Evolutionary conservation across 768 basidiomycete genomes (phyloP), one percentile per base, ranked within the genome.

Genomic region (Scleroderma citrinum): DNA sequence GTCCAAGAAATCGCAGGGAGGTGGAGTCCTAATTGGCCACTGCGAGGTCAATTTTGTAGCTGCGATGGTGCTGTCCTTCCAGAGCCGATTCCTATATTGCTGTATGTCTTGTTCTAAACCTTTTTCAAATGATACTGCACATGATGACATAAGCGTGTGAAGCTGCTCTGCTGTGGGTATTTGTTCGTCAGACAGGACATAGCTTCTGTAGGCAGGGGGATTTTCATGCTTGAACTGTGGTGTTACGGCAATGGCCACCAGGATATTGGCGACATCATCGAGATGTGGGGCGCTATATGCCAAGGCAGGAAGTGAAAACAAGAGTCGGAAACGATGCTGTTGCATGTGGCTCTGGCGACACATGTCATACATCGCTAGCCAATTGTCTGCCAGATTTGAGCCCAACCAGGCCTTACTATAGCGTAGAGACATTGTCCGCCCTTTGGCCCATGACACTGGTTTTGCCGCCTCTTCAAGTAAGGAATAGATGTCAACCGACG

Each of bases 191-290:
- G 50, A 45, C 6, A 57, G 31, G 19, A 44, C 32, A 46, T 57
- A 59, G 34, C 19, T 39, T 19, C 31, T 21, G 35, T 44, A 44
- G 36, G 10, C 29, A 36, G 45, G 58, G 45, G 35, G 51, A 19
- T 3, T 7, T 19, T 38, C 32, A 11, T 3, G 19, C 29, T n/a
- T n/a, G 49, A 52, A 49, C 16, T 49, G 49, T 26, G 54, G 34
- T n/a, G 45, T 39, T 5, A 54, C 29, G 1, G 49, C 48, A 52
- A 67, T 63, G 1, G 69, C 58, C 6, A 70, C 43, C 1, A 69
- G 38, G 6, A 61, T 57, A 7, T 59, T 52, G 12, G 63, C 49
- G 29, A 64, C 48, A 21, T 35, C 31, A 2, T 39, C 23, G 37
- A 50, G 34, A 3, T 46, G 10, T 7, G 58, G 51, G 17, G 58